These are phyloP conservation scores for Fraxinus floribunda DNA, from an alignment of 305 asterid species.

Conservation along the genomic window DNA sequence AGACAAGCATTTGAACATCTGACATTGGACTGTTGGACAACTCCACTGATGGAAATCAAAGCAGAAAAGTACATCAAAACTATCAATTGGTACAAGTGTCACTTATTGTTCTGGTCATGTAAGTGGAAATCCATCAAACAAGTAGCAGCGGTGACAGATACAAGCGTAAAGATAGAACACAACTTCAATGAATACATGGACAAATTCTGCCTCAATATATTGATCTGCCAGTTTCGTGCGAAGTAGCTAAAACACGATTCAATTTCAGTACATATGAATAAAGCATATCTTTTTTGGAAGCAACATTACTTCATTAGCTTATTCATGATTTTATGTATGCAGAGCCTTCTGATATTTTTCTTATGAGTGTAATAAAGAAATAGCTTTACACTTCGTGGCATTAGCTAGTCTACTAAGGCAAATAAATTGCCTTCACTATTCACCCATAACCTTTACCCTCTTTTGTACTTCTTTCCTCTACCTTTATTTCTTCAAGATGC, in stretches of 20 bases:
- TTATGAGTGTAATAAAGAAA: neutral
- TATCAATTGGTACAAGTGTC: neutral
- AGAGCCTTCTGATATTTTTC: neutral
- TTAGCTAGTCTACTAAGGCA: conserved; percentile 1
- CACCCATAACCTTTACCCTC: neutral
- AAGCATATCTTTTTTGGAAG: neutral
- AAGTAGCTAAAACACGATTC: neutral
- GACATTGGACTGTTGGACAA: conserved; percentile 1
- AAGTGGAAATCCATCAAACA: conserved; percentile 3
- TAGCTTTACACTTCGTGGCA: conserved; percentile 4
- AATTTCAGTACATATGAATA: neutral
- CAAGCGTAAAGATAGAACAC: neutral
- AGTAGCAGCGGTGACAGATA: neutral
- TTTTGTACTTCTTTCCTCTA: neutral
- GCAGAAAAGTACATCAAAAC: conserved; percentile 14
- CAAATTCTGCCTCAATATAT: neutral
- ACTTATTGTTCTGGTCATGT: neutral
- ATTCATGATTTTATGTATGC: neutral
- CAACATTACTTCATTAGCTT: neutral
- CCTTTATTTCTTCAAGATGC: neutral
- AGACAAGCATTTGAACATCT: neutral
- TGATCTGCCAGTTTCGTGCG: neutral
- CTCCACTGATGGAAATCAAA: neutral
- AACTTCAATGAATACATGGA: neutral
- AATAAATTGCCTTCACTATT: conserved; percentile 4